Base-by-base conservation (phyloP, 192 early-diverging fungal genomes). In the Coemansia sp. region DNA sequence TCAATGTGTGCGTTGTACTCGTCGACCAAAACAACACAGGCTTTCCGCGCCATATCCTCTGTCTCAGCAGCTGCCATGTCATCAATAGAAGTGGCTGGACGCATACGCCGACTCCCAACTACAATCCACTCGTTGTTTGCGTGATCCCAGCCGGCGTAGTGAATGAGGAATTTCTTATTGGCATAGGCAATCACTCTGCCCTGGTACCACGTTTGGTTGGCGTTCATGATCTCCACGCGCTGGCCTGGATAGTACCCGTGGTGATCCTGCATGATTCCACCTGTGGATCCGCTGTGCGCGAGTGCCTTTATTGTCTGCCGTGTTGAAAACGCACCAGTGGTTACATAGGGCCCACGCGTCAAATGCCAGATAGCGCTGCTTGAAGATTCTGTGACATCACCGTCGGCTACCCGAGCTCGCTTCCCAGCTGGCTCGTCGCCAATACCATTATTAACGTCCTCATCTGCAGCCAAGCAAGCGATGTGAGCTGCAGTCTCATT, bases 211-310 rank as follows among this genome's bases (percentile, higher is more conserved):
- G 44, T 49, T 21, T 71, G 74, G 44, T 82, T 74, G 14, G 71
- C 71, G 38, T 82, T 77, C 64, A 82, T 52, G 4, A 82, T 75
- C 52, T 82, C 74, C 8, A 77, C 71, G 4, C 67, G 58, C 12
- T 82, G 67, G n/a, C 80, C 80, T 1, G 80, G 74, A 14, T 71
- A 77, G 27, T 71, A 69, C 1, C 80, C 80, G 23, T 82, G 80
- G 56, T 77, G 71, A 44, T 71, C 71, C 51, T 72, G 71, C 64
- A 82, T 77, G 47, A 82, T 77, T 4, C 80, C 80, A 55, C 75
- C 75, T 3, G 60, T 74, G 5, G 78, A 68, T 3, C 66, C 80
- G 53, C 71, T 70, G 55, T 76, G 69, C 19, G 80, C 71, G 16
- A 82, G 68, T 30, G 70, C 67, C 19, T 70, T 73, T 50, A 77